Percentiles rank a stretch among this genome's conserved stretches.
Evolutionary conservation across 345 rosid genomes (phyloP).

Genomic region (Trapa incisa): DNA sequence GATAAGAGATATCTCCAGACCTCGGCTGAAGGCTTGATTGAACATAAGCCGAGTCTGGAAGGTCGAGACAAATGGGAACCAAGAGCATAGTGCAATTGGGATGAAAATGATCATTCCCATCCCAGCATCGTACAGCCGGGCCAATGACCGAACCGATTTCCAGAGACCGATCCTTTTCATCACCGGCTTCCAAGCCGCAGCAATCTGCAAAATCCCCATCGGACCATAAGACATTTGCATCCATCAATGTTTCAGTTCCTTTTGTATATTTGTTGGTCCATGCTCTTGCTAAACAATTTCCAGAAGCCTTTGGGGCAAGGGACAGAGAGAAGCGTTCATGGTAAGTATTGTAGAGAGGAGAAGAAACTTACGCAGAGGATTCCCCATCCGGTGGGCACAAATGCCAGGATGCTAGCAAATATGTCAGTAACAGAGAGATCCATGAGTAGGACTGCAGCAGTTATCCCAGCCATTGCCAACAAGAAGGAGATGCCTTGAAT

Average conservation of each 20-base stretch:
- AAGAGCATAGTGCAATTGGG: constrained; percentile 69
- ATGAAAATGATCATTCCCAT: constrained; percentile 94
- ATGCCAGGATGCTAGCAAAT: constrained; percentile 74
- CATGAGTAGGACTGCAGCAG: constrained; percentile 45
- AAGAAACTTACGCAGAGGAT: constrained; percentile 61
- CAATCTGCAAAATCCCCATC: constrained; percentile 39
- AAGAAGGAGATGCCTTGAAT: constrained; percentile 71
- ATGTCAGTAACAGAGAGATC: constrained; percentile 40
- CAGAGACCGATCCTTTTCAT: constrained; percentile 63
- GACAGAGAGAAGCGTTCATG: background rate
- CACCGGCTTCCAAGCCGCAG: constrained; percentile 86
- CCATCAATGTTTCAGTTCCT: background rate
- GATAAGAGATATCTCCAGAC: constrained; percentile 86
- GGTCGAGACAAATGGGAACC: constrained; percentile 95
- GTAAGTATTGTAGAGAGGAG: background rate
- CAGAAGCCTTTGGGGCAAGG: too few relatives aligned
- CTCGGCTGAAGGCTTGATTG: constrained; percentile 94
- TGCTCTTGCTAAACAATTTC: too few relatives aligned
- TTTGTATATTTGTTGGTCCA: background rate
- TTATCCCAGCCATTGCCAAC: constrained; percentile 64
- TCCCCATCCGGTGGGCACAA: constrained; percentile 94
- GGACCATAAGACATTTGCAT: background rate
- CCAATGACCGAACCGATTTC: constrained; percentile 83
- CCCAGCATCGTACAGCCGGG: constrained; percentile 74
- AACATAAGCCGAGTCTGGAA: constrained; percentile 97